phyloP scores from a whole-genome alignment of 2,329 filamentous ascomycete species.

The Ceratocystis papillata region DNA sequence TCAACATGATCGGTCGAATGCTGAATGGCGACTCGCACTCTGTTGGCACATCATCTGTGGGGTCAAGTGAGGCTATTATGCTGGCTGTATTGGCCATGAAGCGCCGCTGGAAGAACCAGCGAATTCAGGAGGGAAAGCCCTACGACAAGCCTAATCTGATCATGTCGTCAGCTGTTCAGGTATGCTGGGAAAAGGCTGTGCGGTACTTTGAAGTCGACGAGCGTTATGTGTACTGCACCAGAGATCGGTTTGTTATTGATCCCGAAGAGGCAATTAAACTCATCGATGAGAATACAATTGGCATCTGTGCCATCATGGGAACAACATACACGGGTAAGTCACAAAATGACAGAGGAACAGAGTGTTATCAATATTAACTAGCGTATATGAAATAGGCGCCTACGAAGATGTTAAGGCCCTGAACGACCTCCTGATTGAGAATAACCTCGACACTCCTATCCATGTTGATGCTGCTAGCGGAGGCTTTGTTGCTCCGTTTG shows the following conservation, averaged over 20 bases:
- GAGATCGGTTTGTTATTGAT: constrained; percentile 53
- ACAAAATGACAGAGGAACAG: not conserved
- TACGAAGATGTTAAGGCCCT: constrained; percentile 90
- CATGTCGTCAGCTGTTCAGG: constrained; percentile 89
- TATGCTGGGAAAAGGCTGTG: constrained; percentile 90
- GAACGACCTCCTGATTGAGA: constrained; percentile 73
- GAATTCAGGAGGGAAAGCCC: constrained; percentile 71
- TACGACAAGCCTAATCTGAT: constrained; percentile 75
- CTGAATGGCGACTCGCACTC: constrained; percentile 63
- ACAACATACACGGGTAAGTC: constrained; percentile 73
- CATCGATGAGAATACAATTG: constrained; percentile 65
- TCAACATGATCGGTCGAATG: constrained; percentile 79
- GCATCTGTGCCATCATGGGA: constrained; percentile 82
- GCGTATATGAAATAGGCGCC: constrained; percentile 36
- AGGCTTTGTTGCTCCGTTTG: constrained; percentile 87
- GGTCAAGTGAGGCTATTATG: constrained; percentile 83
- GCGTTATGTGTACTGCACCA: constrained; percentile 58
- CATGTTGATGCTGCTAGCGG: constrained; percentile 90
- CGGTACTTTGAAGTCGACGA: constrained; percentile 91
- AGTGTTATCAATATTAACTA: not conserved
- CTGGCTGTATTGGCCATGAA: constrained; percentile 83
- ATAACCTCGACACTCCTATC: constrained; percentile 68
- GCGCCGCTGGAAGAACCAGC: constrained; percentile 81
- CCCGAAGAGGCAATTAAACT: constrained; percentile 49
- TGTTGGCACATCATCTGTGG: constrained; percentile 79